These are phyloP conservation scores for Chlorella sp. DNA, from an alignment of 139 green algal species.

Conservation along the genomic window DNA sequence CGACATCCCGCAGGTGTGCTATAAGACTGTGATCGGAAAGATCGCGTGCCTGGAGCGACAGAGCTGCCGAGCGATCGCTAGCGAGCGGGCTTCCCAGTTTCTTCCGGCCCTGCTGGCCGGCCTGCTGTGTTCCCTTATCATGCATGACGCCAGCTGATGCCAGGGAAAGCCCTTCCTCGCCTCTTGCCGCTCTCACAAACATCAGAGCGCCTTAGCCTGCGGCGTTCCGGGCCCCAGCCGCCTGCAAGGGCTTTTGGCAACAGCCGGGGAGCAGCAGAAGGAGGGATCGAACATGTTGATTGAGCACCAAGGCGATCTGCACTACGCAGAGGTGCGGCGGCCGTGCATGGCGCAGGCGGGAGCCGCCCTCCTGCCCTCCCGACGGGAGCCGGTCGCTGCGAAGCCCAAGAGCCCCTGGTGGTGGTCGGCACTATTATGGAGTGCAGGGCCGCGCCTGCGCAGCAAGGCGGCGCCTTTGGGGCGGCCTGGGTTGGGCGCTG, in stretches of 20 bases:
- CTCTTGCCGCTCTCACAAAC: background rate
- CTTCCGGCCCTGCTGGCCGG: too few species aligned
- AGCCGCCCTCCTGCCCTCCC: background rate
- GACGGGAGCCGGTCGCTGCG: too few species aligned
- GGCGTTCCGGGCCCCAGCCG: background rate
- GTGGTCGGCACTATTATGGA: background rate
- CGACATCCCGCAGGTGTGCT: too few species aligned
- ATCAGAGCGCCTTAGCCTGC: background rate
- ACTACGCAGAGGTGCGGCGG: conserved; percentile 20
- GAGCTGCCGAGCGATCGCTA: too few species aligned
- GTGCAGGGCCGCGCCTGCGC: background rate
- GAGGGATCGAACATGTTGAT: background rate
- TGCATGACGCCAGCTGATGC: too few species aligned
- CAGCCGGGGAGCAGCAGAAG: background rate
- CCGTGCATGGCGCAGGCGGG: background rate
- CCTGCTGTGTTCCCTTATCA: too few species aligned
- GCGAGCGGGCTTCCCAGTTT: too few species aligned
- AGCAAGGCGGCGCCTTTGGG: background rate
- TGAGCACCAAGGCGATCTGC: conserved; percentile 20
- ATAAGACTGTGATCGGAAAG: too few species aligned
- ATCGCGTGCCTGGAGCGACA: too few species aligned
- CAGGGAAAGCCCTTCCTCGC: too few species aligned
- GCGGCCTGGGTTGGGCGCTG: background rate
- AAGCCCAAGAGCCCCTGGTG: too few species aligned
- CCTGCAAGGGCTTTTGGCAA: background rate